Evolutionary conservation across 2,329 filamentous ascomycete genomes (phyloP).

Genomic region (Paraconiothyrium brasiliense): DNA sequence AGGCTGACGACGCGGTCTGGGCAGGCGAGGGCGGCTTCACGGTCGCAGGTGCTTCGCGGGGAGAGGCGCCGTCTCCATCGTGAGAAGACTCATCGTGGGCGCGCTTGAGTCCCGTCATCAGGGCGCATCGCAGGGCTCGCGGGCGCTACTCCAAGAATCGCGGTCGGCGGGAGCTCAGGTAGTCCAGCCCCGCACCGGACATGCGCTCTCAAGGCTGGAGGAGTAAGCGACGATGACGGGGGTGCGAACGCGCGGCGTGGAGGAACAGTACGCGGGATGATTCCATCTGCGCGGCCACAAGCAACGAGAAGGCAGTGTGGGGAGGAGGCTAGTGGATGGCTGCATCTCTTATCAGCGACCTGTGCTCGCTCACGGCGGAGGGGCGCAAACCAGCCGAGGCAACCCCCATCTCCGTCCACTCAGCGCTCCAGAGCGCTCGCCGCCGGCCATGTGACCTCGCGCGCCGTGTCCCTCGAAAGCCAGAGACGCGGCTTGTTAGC

Average conservation of each 20-base stretch:
- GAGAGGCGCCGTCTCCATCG: slow-evolving; percentile 44
- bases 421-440: neutral
- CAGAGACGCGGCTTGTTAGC: neutral
- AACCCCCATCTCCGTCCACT: neutral
- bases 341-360: slow-evolving; percentile 14
- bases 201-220: slow-evolving; percentile 15
- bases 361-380: neutral
- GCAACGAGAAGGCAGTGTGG: slow-evolving; percentile 20
- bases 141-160: slow-evolving; percentile 8
- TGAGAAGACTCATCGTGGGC: slow-evolving; percentile 48
- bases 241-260: slow-evolving; percentile 14
- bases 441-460: slow-evolving; percentile 2
- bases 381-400: neutral
- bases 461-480: neutral
- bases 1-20: slow-evolving; percentile 40
- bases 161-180: slow-evolving; percentile 20
- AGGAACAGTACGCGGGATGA: slow-evolving; percentile 20
- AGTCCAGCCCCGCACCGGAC: slow-evolving; percentile 29
- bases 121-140: slow-evolving; percentile 45
- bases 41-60: slow-evolving; percentile 31
- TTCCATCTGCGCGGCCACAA: slow-evolving; percentile 29
- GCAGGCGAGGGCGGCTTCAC: slow-evolving; percentile 44
- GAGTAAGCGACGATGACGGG: slow-evolving; percentile 24
- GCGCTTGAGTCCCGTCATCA: slow-evolving; percentile 52
- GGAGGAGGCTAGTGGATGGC: slow-evolving; percentile 13